These are phyloP conservation scores for Misopates orontium DNA, from an alignment of 257 asterid genomes.

Conservation along the genomic window DNA sequence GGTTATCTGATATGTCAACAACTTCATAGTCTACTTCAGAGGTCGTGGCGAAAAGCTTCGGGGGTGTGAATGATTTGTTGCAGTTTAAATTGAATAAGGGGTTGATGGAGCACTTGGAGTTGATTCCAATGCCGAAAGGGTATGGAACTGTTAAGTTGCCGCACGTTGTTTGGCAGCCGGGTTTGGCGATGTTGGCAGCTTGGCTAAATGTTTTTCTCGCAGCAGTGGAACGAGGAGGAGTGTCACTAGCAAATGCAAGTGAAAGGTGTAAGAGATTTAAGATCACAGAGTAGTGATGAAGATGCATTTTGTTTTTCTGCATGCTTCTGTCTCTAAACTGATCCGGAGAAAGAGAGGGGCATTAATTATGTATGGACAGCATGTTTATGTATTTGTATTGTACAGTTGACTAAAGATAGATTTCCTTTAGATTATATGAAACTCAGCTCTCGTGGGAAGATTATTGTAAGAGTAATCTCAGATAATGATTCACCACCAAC, in stretches of 20 bases:
- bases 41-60: constrained; percentile 21
- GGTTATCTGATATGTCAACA: constrained; percentile 23
- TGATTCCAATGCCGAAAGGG: constrained; percentile 46
- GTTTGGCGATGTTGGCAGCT: constrained; percentile 27
- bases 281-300: neutral
- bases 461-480: no score
- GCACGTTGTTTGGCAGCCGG: constrained; percentile 44
- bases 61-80: constrained; percentile 33
- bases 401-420: no score
- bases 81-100: constrained; percentile 42
- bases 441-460: no score
- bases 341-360: no score
- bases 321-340: no score
- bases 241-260: constrained; percentile 20
- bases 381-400: no score
- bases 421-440: no score
- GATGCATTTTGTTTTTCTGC: no score
- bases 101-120: constrained; percentile 35
- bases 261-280: constrained; percentile 22
- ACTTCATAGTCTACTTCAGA: constrained; percentile 15
- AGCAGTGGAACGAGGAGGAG: no score
- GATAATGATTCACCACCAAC: no score
- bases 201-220: no score
- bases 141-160: constrained; percentile 50
- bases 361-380: no score